Evolutionary conservation across 208 protist genomes (phyloP).

Genomic region (Phytomonas sp.): DNA sequence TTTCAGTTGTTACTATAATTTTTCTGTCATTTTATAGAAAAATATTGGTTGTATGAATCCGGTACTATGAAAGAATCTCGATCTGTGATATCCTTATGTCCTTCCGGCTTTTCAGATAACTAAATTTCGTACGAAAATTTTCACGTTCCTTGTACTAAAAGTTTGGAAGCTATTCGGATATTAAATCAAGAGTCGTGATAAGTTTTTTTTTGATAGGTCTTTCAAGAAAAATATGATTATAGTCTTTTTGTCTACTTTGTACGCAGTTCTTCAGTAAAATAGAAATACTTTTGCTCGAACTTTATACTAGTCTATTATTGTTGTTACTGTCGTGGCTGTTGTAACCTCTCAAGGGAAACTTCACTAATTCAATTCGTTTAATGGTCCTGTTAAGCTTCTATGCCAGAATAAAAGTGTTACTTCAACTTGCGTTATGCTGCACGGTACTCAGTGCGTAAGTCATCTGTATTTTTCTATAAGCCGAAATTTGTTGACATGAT

Average conservation of each 20-base stretch:
- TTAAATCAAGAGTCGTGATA: neutral
- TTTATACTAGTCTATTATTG: slow-evolving; percentile 6
- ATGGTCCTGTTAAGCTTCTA: neutral
- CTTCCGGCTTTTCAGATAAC: neutral
- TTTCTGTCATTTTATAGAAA: neutral
- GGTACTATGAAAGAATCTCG: neutral
- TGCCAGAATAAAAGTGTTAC: neutral
- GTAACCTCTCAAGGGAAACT: neutral
- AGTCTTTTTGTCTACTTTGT: neutral
- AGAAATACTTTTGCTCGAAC: neutral
- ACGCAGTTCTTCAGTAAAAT: neutral
- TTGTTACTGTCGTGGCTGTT: slow-evolving; percentile 4
- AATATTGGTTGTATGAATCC: too few relatives aligned
- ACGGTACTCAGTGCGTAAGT: neutral
- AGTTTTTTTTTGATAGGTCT: neutral
- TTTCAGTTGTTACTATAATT: neutral
- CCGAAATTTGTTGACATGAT: neutral
- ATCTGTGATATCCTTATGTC: neutral
- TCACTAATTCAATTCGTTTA: neutral
- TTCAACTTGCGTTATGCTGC: neutral
- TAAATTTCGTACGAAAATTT: neutral
- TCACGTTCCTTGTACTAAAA: neutral
- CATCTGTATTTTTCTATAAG: neutral
- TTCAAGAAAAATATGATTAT: neutral
- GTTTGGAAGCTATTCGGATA: neutral